Conservation (phyloP, 208 protist species). For the Leishmania arabica region DNA sequence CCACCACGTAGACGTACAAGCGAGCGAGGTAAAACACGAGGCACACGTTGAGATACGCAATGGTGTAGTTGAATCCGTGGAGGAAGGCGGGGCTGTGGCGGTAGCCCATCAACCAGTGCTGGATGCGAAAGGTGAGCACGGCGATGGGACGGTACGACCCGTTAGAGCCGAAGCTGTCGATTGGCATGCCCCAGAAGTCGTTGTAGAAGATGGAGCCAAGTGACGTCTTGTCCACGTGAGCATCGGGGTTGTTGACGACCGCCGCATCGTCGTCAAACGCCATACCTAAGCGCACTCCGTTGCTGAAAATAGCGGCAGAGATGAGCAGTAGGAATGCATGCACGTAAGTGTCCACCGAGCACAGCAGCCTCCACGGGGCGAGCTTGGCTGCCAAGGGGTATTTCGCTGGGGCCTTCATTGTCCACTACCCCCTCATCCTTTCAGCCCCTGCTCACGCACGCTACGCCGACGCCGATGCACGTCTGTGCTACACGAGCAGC, state of each 20-base stretch:
- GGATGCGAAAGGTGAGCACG: constrained; percentile 61
- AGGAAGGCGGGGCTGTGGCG: constrained; percentile 38
- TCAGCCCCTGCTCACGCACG: neutral
- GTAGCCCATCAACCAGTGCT: constrained; percentile 63
- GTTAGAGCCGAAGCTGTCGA: constrained; percentile 46
- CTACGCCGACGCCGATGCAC: neutral
- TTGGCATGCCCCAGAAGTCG: constrained; percentile 66
- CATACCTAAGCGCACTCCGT: constrained; percentile 29
- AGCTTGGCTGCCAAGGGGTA: neutral
- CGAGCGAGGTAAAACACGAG: constrained; percentile 51
- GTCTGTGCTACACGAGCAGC: neutral
- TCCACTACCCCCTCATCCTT: neutral
- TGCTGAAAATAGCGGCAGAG: constrained; percentile 35
- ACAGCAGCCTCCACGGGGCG: constrained; percentile 8
- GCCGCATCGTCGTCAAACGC: constrained; percentile 76
- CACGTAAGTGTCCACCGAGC: constrained; percentile 2
- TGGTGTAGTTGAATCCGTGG: constrained; percentile 41
- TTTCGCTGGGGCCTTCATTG: neutral
- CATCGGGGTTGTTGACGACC: constrained; percentile 45
- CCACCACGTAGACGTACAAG: constrained; percentile 35
- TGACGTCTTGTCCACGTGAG: constrained; percentile 25
- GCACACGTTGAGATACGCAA: constrained; percentile 47
- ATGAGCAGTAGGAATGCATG: constrained; percentile 28
- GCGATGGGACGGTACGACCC: constrained; percentile 60
- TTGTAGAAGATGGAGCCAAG: constrained; percentile 45